These are phyloP conservation scores for Aquilaria sinensis DNA, from an alignment of 345 rosid genomes.

Conservation along the genomic window DNA sequence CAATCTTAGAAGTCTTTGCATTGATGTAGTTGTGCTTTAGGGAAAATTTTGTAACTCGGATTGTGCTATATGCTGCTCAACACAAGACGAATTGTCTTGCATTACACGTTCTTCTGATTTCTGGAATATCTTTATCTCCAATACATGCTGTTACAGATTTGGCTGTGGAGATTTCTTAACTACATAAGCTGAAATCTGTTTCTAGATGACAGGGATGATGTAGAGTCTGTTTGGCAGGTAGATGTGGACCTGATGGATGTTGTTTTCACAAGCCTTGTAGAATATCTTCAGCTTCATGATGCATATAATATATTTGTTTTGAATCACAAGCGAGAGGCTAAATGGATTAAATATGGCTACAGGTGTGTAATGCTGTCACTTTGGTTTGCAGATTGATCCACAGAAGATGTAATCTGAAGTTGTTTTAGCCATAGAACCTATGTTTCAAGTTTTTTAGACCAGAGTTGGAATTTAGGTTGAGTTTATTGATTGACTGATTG, in stretches of 20 bases:
- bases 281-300: constrained; percentile 81
- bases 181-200: constrained; percentile 9
- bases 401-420: too few relatives aligned
- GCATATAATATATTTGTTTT: constrained; percentile 84
- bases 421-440: too few relatives aligned
- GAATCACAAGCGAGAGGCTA: constrained; percentile 57
- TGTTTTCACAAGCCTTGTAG: constrained; percentile 80
- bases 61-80: too few relatives aligned
- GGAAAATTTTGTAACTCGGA: too few relatives aligned
- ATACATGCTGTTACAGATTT: background rate
- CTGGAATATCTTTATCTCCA: too few relatives aligned
- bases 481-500: too few relatives aligned
- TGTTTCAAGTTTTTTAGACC: too few relatives aligned
- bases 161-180: background rate
- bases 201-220: constrained; percentile 51
- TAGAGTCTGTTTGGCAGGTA: constrained; percentile 73
- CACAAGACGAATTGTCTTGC: background rate
- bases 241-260: constrained; percentile 79
- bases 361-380: constrained; percentile 36
- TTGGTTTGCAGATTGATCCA: too few relatives aligned
- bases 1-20: too few relatives aligned
- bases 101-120: background rate
- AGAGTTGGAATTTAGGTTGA: too few relatives aligned
- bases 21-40: too few relatives aligned
- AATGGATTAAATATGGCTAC: constrained; percentile 75